Base-by-base conservation (phyloP, 2,329 filamentous ascomycete species). In the Fusarium pseudoanthophilum region DNA sequence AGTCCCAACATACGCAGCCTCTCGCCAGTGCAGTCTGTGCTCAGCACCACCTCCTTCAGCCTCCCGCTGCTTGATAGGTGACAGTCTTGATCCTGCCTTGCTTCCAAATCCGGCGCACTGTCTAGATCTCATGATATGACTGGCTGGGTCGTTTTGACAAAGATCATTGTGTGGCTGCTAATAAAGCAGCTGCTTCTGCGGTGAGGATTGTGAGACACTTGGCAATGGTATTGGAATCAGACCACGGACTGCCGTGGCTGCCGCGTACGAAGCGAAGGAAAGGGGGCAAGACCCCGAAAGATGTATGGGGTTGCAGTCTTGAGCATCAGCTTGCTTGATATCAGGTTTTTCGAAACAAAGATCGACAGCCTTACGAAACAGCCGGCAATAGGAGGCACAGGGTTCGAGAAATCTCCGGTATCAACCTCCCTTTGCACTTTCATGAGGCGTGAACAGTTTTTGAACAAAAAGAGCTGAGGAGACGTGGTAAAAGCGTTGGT, bases 61-160 rank as follows among this genome's bases (percentile, higher is more conserved):
- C 63, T 67, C 71, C 64, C 43, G 51, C 53, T 60, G 48, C 53
- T 63, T 45, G 55, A 66, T 72, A 67, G 40, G 59, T 46, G 66
- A 60, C 52, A 58, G 10, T 20, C 52, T 48, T 65, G 26, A 59
- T 51, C 36, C n/a, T 65, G 53, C 57, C 63, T 56, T 62, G 64
- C 56, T 72, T 60, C 51, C 48, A 57, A 45, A 62, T 65, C 63
- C 55, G 40, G 67, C 73, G 68, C 71, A 75, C 64, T 74, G 72
- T 75, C 60, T 53, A 48, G 43, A 64, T 34, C 18, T 48, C 28
- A 45, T 58, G 60, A 68, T 37, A 58, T 69, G 56, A 73, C 70
- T 77, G 69, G 74, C 64, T 40, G 34, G 6, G 34, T 39, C n/a
- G 30, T 34, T 40, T 46, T 34, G 28, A 46, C 52, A 64, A 59